These are phyloP conservation scores for Farysia itapuensis DNA, from an alignment of 1,284 basidiomycete species.

Conservation along the genomic window DNA sequence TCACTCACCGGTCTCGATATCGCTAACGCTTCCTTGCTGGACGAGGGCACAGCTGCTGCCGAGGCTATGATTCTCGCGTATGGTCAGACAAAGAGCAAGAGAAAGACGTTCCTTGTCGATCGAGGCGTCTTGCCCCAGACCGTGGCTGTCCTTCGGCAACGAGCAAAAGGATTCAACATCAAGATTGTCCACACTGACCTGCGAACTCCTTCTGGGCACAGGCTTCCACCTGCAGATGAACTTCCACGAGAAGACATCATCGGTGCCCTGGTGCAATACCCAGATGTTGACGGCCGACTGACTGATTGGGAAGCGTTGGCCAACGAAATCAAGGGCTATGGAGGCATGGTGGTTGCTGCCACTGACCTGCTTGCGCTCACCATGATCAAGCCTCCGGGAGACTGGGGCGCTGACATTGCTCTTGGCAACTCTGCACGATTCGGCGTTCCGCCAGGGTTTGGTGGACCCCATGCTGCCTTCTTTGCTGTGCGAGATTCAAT, in stretches of 20 bases:
- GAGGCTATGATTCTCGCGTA: slow-evolving; percentile 58
- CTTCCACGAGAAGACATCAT: slow-evolving; percentile 65
- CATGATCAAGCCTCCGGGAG: slow-evolving; percentile 90
- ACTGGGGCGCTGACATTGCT: slow-evolving; percentile 97
- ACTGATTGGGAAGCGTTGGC: slow-evolving; percentile 75
- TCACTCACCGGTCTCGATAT: slow-evolving; percentile 93
- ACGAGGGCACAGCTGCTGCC: slow-evolving; percentile 58
- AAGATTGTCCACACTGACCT: slow-evolving; percentile 48
- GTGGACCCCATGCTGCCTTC: slow-evolving; percentile 74
- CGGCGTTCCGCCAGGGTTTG: slow-evolving; percentile 66
- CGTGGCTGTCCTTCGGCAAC: slow-evolving; percentile 54
- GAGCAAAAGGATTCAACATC: slow-evolving; percentile 57
- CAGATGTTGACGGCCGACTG: slow-evolving; percentile 84
- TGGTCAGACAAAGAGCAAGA: slow-evolving; percentile 45
- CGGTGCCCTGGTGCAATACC: slow-evolving; percentile 76
- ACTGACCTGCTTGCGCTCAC: slow-evolving; percentile 91
- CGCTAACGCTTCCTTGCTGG: slow-evolving; percentile 57
- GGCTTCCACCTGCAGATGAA: slow-evolving; percentile 45
- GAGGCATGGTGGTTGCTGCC: slow-evolving; percentile 80
- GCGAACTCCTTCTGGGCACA: slow-evolving; percentile 43
- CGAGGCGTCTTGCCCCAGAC: slow-evolving; percentile 56
- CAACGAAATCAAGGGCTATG: slow-evolving; percentile 71
- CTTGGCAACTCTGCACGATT: slow-evolving; percentile 93
- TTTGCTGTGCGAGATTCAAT: slow-evolving; percentile 89
- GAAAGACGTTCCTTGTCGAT: slow-evolving; percentile 56